Conservation (phyloP, 179 eudicot species). For the Heliamphora ciliata region DNA sequence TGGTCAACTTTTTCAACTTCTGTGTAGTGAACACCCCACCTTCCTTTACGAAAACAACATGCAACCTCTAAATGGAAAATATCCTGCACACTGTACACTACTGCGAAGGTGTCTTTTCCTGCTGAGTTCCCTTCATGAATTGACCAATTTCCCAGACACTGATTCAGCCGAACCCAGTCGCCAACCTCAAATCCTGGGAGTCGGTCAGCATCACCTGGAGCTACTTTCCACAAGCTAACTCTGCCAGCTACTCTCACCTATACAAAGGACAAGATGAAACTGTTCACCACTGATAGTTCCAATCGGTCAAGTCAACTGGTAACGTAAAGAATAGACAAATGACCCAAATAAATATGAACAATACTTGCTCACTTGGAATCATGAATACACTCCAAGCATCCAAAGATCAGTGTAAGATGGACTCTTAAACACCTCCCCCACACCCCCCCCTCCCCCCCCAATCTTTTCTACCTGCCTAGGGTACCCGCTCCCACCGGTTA, state of each 20-base stretch:
- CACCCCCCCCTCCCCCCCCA: background rate
- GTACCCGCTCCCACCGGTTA: too few species aligned
- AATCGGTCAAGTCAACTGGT: background rate
- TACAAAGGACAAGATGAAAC: constrained; percentile 15
- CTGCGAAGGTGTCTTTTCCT: constrained; percentile 72
- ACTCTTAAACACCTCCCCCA: too few species aligned
- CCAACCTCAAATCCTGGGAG: constrained; percentile 84
- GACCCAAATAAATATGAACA: background rate
- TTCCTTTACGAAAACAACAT: constrained; percentile 75
- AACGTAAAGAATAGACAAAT: background rate
- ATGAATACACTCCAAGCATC: background rate
- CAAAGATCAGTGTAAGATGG: background rate
- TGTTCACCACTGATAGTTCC: background rate
- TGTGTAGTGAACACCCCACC: constrained; percentile 59
- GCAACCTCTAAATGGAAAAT: constrained; percentile 74
- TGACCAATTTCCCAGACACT: constrained; percentile 65
- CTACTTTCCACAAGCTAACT: constrained; percentile 70
- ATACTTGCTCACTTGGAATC: background rate
- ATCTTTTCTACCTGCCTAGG: too few species aligned
- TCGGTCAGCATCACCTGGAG: constrained; percentile 86
- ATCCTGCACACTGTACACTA: constrained; percentile 82
- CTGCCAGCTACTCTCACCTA: constrained; percentile 84
- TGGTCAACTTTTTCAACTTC: constrained; percentile 70
- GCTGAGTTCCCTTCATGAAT: constrained; percentile 72
- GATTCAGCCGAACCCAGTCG: constrained; percentile 91